Conservation (phyloP, 805 yeast species). For the Hanseniaspora valbyensis region DNA sequence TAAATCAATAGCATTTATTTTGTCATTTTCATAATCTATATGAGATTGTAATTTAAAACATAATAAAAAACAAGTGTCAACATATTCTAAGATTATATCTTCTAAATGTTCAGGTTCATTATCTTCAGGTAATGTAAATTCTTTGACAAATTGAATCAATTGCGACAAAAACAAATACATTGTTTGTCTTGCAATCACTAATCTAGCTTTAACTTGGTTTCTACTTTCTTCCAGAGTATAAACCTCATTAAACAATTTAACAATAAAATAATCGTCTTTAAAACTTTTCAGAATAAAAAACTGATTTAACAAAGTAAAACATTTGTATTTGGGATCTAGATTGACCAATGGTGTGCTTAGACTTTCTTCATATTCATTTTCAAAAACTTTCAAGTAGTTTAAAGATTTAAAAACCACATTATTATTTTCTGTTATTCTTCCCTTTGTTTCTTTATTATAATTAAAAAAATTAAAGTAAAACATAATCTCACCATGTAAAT, state of each 20-base stretch:
- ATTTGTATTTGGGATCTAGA: neutral
- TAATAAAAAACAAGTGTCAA: neutral
- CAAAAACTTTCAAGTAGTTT: neutral
- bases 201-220: neutral
- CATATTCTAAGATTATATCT: neutral
- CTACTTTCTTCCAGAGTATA: neutral
- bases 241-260: neutral
- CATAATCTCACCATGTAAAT: constrained; percentile 7
- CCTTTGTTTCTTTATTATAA: neutral
- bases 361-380: neutral
- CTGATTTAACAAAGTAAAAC: neutral
- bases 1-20: neutral
- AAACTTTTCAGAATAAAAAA: neutral
- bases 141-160: neutral
- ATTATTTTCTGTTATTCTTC: neutral
- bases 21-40: neutral
- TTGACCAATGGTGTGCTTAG: neutral
- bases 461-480: constrained; percentile 10
- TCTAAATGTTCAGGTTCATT: neutral
- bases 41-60: neutral
- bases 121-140: neutral
- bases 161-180: neutral
- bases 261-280: neutral
- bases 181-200: neutral
- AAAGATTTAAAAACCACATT: neutral